These are phyloP conservation scores for Fusarium liriodendri DNA, from an alignment of 2,329 filamentous ascomycete species.

Conservation along the genomic window DNA sequence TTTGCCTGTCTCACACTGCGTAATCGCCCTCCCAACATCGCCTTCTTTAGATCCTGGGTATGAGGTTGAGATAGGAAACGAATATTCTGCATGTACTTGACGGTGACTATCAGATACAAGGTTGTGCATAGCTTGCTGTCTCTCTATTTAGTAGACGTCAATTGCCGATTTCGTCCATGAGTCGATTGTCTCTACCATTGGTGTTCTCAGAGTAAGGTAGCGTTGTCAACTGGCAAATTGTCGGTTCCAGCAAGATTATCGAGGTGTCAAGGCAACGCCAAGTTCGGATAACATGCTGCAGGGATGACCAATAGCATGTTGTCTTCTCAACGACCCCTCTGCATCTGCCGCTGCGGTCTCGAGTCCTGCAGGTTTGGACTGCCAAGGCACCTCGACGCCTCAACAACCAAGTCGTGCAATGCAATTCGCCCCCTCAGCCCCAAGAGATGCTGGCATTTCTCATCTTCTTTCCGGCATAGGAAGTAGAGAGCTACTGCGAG, in stretches of 20 bases:
- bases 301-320: background rate
- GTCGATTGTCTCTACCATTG: background rate
- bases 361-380: background rate
- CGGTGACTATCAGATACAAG: background rate
- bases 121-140: background rate
- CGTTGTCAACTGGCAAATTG: background rate
- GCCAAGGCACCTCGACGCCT: background rate
- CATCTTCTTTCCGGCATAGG: background rate
- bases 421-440: background rate
- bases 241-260: background rate
- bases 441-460: background rate
- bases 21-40: background rate
- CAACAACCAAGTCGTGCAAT: background rate
- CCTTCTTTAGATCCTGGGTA: background rate
- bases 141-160: background rate
- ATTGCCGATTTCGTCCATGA: background rate
- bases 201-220: background rate
- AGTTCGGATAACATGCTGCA: background rate
- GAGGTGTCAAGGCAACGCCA: background rate
- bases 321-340: background rate
- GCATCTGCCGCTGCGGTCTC: background rate
- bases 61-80: background rate
- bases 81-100: background rate
- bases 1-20: background rate
- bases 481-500: background rate